Evolutionary conservation across 176 grass and related monocot species (phyloP).

Genomic region (Lolium rigidum): DNA sequence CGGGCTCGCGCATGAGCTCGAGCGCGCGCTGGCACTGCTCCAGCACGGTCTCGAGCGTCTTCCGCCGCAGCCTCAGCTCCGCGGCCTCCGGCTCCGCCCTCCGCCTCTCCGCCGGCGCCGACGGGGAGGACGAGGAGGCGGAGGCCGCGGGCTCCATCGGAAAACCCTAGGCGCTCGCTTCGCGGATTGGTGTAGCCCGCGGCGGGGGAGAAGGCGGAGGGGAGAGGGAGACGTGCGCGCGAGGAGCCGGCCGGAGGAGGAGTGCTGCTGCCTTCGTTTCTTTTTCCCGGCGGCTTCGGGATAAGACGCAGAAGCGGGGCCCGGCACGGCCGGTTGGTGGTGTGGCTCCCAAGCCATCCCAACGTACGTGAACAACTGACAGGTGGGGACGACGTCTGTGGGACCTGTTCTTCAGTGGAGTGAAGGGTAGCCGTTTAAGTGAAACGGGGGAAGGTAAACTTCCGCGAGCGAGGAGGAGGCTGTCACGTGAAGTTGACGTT

Average conservation of each 20-base stretch:
- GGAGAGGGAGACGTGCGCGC: conserved; percentile 38
- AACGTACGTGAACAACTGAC: background rate
- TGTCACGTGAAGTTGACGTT: background rate
- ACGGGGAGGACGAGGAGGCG: background rate
- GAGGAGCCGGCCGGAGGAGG: background rate
- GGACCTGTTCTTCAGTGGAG: background rate
- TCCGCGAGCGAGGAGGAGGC: background rate
- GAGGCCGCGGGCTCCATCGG: conserved; percentile 44
- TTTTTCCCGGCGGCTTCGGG: conserved; percentile 31
- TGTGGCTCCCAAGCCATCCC: background rate
- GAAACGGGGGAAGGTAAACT: no score
- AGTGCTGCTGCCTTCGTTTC: conserved; percentile 18
- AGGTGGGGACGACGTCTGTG: fast-evolving
- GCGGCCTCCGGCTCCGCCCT: conserved; percentile 24
- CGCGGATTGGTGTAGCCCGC: background rate
- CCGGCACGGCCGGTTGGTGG: background rate
- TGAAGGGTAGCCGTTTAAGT: background rate
- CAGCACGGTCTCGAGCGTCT: conserved; percentile 74
- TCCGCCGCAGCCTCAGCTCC: conserved; percentile 60
- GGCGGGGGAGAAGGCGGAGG: background rate
- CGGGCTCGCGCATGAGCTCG: conserved; percentile 52
- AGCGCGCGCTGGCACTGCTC: conserved; percentile 80
- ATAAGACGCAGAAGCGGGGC: background rate
- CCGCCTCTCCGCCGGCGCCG: background rate
- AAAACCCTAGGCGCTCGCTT: conserved; percentile 40